These are phyloP conservation scores for Sporormia fimetaria DNA, from an alignment of 495 filamentous ascomycete species.

Conservation along the genomic window DNA sequence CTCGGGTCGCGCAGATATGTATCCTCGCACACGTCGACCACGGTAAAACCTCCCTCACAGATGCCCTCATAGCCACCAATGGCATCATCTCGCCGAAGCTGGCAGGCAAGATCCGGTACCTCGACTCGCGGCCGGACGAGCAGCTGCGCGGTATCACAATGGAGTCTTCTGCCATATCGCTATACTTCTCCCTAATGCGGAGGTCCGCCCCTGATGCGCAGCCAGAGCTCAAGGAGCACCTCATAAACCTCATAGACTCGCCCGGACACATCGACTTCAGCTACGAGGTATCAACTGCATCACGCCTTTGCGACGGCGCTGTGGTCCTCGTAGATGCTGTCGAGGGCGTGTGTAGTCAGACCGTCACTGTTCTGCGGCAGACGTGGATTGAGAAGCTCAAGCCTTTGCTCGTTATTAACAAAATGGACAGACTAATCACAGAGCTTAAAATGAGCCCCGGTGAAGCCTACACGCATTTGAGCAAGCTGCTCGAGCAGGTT, in stretches of 20 bases:
- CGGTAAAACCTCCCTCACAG: slow-evolving; percentile 95
- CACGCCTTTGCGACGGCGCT: slow-evolving; percentile 87
- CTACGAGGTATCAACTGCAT: slow-evolving; percentile 93
- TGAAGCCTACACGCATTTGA: slow-evolving; percentile 86
- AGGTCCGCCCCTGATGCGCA: slow-evolving; percentile 53
- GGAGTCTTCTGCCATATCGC: slow-evolving; percentile 96
- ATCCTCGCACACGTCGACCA: slow-evolving; percentile 97
- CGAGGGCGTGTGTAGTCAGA: slow-evolving; percentile 96
- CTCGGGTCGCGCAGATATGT: slow-evolving; percentile 65
- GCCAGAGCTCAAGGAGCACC: slow-evolving; percentile 70
- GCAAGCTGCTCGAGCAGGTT: slow-evolving; percentile 81
- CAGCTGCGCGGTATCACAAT: slow-evolving; percentile 96
- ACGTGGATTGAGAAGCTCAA: slow-evolving; percentile 94
- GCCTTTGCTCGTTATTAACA: slow-evolving; percentile 92
- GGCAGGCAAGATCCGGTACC: slow-evolving; percentile 94
- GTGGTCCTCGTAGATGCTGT: slow-evolving; percentile 96
- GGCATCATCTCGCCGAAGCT: slow-evolving; percentile 97
- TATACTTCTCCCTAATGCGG: slow-evolving; percentile 86
- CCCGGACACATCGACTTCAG: slow-evolving; percentile 98
- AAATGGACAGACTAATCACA: slow-evolving; percentile 87
- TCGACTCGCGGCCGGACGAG: slow-evolving; percentile 94
- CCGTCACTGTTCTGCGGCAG: slow-evolving; percentile 89
- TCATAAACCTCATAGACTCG: slow-evolving; percentile 97
- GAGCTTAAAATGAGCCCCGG: slow-evolving; percentile 84
- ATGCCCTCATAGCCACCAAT: slow-evolving; percentile 95